phyloP scores from a whole-genome alignment of 108 stramenopile genomes.

The Cyclotella choctawhatcheeana region DNA sequence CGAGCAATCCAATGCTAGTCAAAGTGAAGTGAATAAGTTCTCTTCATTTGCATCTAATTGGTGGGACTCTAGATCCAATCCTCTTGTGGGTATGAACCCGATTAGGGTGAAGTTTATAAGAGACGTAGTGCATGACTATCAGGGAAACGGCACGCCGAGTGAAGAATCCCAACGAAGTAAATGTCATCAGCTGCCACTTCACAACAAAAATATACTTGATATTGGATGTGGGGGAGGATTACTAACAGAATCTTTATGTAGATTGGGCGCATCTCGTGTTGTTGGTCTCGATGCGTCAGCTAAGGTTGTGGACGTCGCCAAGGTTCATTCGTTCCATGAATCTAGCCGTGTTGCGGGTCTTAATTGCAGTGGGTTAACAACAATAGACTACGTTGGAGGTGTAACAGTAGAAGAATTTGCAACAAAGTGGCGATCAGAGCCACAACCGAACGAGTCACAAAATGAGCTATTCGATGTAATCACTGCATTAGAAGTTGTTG shows the following conservation, averaged over 20 bases:
- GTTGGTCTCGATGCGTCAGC: constrained; percentile 84
- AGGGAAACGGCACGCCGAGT: not conserved
- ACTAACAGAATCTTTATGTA: constrained; percentile 83
- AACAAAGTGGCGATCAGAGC: constrained; percentile 17
- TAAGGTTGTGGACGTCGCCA: constrained; percentile 64
- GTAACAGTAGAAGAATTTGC: constrained; percentile 77
- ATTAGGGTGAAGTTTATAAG: constrained; percentile 69
- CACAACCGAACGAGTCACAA: constrained; percentile 13
- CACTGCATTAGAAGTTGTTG: constrained; percentile 92
- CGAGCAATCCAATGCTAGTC: constrained; percentile 8
- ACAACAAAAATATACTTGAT: constrained; percentile 54
- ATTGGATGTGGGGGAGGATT: constrained; percentile 96
- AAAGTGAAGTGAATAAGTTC: constrained; percentile 74
- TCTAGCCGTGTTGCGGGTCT: not conserved
- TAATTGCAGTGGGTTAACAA: constrained; percentile 25
- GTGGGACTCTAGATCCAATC: constrained; percentile 82
- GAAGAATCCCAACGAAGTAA: not conserved
- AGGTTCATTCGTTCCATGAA: constrained; percentile 55
- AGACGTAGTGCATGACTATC: constrained; percentile 22
- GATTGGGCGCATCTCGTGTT: constrained; percentile 81
- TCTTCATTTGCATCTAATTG: constrained; percentile 61
- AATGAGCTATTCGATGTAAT: constrained; percentile 68
- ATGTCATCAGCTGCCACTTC: constrained; percentile 9
- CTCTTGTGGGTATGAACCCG: constrained; percentile 85
- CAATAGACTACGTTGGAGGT: constrained; percentile 71